Evolutionary conservation across 2,329 filamentous ascomycete genomes (phyloP), one percentile per base, ranked within the genome.

Genomic region (Sarocladium oryzae): DNA sequence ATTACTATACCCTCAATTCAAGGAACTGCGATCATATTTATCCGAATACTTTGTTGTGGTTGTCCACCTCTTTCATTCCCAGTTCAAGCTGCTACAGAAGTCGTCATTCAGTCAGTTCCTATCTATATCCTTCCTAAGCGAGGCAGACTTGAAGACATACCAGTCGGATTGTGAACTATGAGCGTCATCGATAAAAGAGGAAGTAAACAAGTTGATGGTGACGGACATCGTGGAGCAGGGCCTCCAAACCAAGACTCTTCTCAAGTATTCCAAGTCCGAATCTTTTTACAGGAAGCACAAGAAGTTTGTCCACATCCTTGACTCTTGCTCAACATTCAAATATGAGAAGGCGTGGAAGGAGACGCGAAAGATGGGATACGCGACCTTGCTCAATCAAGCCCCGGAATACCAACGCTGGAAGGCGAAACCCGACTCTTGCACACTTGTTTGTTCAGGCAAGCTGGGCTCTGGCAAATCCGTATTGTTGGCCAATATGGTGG

Each of bases 391-490:
- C 46, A 20, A 18, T 3, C 40, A n/a, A 2, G 18, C 6, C 1
- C 6, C 49, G 0, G 13, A 53, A 6, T 65, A 65, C 36, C 10
- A 50, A 0, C 3, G 52, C 0, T 66, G 62, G 62, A 58, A 56
- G 35, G 2, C 13, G 0, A 2, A 18, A 1, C 6, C 30, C 2
- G 43, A 16, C 1, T 50, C 55, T 49, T 50, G 30, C 0, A 68
- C 69, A 0, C 52, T 75, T 0, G 1, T 73, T 0, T 66, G 58
- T 26, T 62, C 50, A 9, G 71, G 71, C 4, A 73, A 69, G 40
- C 58, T 75, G 1, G 72, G 72, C 1, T 68, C 66, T 0, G 72
- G 72, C 0, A 75, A 75, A 52, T 73, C 73, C 0, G 70, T 75
- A 1, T 48, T 69, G 7, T 43, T 74, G 3, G 71, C 72, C 2